phyloP scores from a whole-genome alignment of 257 asterid genomes.

The Solanum boliviense region DNA sequence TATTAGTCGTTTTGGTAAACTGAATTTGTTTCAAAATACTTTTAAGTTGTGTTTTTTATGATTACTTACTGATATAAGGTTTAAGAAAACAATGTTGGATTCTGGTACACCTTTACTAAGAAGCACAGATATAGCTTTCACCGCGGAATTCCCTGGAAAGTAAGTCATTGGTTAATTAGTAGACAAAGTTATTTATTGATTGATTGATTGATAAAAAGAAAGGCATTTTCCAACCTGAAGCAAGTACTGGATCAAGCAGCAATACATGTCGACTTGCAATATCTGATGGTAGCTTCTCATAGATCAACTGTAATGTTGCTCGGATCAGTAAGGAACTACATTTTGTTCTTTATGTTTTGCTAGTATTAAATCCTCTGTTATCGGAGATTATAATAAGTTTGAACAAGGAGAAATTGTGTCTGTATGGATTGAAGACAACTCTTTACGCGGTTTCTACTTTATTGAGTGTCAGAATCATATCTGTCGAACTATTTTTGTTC shows the following conservation, averaged over 20 bases:
- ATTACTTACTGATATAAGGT: constrained; percentile 68
- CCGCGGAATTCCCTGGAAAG: constrained; percentile 64
- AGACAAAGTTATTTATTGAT: neutral
- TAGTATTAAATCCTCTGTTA: neutral
- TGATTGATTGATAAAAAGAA: neutral
- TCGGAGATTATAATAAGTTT: neutral
- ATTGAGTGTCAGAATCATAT: neutral
- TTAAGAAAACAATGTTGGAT: constrained; percentile 81
- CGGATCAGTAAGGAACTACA: constrained; percentile 1
- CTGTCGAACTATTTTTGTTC: neutral
- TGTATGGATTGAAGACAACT: neutral
- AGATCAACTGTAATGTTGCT: constrained; percentile 52
- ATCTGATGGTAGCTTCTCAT: constrained; percentile 83
- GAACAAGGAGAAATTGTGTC: neutral
- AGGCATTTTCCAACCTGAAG: constrained; percentile 47
- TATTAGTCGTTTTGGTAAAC: neutral
- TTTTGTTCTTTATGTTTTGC: neutral
- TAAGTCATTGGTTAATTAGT: neutral
- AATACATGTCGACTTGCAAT: constrained; percentile 88
- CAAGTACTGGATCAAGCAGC: constrained; percentile 89
- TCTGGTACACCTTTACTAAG: constrained; percentile 83
- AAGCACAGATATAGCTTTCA: constrained; percentile 68
- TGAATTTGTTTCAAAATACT: neutral
- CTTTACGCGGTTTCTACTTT: neutral
- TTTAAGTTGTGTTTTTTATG: neutral